A percentile compares a stretch with the other conserved stretches of the same genome.
Conservation (phyloP, 257 asterid species). For the Galeopsis tetrahit region DNA sequence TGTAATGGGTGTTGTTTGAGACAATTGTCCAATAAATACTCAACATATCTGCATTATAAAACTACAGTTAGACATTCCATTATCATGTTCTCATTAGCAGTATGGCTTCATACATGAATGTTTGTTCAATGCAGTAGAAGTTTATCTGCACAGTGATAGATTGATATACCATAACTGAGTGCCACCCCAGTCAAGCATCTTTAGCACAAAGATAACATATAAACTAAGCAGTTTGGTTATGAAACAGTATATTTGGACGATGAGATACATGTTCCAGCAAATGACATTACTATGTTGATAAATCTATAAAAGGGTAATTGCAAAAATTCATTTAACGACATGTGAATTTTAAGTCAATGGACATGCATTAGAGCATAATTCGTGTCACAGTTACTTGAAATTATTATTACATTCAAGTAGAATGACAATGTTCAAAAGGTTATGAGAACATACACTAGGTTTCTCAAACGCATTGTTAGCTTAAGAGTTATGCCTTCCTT, state of each 20-base stretch:
- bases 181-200: slow-evolving; percentile 24
- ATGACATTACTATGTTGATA: slow-evolving; percentile 6
- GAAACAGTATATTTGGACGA: not conserved
- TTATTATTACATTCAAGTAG: not conserved
- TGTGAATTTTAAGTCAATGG: not conserved
- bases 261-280: slow-evolving; percentile 18
- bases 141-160: slow-evolving; percentile 16
- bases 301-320: not conserved
- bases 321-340: not conserved
- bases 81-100: slow-evolving; percentile 31
- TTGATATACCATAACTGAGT: slow-evolving; percentile 14
- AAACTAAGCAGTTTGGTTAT: not conserved
- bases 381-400: not conserved
- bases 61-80: slow-evolving; percentile 31
- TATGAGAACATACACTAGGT: slow-evolving; percentile 71
- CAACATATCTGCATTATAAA: slow-evolving; percentile 62
- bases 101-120: slow-evolving; percentile 21
- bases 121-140: slow-evolving; percentile 3
- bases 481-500: slow-evolving; percentile 64
- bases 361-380: not conserved
- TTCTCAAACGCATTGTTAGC: slow-evolving; percentile 77
- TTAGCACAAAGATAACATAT: not conserved
- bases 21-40: slow-evolving; percentile 65
- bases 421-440: slow-evolving; percentile 9
- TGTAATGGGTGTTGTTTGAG: slow-evolving; percentile 57